Evolutionary conservation across 805 yeast genomes (phyloP).

Genomic region (Metschnikowia sp.): DNA sequence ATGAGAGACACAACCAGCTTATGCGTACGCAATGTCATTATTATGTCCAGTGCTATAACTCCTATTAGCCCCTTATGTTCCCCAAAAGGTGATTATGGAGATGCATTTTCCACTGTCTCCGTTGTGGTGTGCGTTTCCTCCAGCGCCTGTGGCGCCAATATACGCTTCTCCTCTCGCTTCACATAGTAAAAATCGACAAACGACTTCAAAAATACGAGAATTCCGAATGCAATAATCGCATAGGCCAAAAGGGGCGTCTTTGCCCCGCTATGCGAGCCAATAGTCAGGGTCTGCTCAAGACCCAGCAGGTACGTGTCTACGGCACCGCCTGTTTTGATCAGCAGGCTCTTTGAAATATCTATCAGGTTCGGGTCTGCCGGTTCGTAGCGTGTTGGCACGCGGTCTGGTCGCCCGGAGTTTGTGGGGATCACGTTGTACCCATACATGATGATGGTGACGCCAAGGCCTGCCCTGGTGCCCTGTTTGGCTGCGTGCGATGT

Average conservation of each 20-base stretch:
- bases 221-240: conserved; percentile 64
- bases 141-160: conserved; percentile 42
- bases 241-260: conserved; percentile 55
- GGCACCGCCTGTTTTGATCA: conserved; percentile 23
- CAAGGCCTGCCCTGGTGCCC: conserved; percentile 91
- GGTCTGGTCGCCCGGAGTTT: conserved; percentile 37
- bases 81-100: conserved; percentile 1
- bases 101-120: conserved; percentile 8
- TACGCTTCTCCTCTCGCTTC: conserved; percentile 67
- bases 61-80: too few relatives aligned
- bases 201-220: conserved; percentile 61
- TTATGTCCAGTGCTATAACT: too few relatives aligned
- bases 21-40: too few relatives aligned
- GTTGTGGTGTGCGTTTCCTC: conserved; percentile 14
- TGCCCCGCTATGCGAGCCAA: background rate
- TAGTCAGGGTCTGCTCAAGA: conserved; percentile 29
- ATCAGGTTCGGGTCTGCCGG: conserved; percentile 34
- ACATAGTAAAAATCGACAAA: conserved; percentile 70
- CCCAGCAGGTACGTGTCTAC: conserved; percentile 31
- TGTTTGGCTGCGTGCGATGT: conserved; percentile 97
- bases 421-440: conserved; percentile 44
- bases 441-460: conserved; percentile 72
- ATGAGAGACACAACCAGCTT: too few relatives aligned
- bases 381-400: conserved; percentile 30
- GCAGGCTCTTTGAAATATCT: conserved; percentile 28